A percentile compares a stretch with the other conserved stretches of the same genome.
phyloP scores from a whole-genome alignment of 139 green algal genomes.

The Chlamydomonas applanata region DNA sequence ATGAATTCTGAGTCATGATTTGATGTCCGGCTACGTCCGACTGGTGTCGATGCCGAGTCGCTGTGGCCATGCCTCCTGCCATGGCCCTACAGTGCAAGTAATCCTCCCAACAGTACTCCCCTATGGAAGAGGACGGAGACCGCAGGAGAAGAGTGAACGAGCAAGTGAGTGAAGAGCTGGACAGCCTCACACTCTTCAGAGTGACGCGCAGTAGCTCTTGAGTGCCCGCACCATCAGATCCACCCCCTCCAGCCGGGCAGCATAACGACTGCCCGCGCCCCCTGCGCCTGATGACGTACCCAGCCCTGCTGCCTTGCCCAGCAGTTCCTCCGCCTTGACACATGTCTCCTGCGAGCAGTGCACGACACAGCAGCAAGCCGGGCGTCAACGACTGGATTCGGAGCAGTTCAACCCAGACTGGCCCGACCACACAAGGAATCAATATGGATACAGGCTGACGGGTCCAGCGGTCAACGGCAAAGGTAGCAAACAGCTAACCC shows the following conservation, averaged over 20 bases:
- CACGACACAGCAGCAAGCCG: too few relatives aligned
- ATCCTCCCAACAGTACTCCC: too few relatives aligned
- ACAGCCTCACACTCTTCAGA: too few relatives aligned
- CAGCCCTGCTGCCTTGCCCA: slow-evolving; percentile 10
- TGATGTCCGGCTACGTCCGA: too few relatives aligned
- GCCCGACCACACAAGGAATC: background rate
- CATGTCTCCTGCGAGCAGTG: slow-evolving; percentile 30
- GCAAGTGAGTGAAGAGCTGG: too few relatives aligned
- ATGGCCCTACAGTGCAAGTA: too few relatives aligned
- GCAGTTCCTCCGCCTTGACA: slow-evolving; percentile 23
- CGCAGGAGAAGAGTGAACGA: too few relatives aligned
- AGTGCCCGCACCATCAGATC: slow-evolving; percentile 33
- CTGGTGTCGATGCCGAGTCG: too few relatives aligned
- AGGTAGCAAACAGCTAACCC: slow-evolving; percentile 16
- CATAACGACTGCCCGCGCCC: background rate
- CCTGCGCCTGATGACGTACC: background rate
- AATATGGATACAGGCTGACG: background rate
- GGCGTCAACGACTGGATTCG: too few relatives aligned
- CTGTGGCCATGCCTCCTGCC: too few relatives aligned
- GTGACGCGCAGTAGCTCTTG: slow-evolving; percentile 27
- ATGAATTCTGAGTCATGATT: too few relatives aligned
- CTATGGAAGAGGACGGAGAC: too few relatives aligned
- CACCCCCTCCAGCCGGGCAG: slow-evolving; percentile 28
- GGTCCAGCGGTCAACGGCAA: background rate
- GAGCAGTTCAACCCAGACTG: background rate